Conservation (phyloP, 371 early-diverging fungal genomes). For the Lichtheimia ramosa region DNA sequence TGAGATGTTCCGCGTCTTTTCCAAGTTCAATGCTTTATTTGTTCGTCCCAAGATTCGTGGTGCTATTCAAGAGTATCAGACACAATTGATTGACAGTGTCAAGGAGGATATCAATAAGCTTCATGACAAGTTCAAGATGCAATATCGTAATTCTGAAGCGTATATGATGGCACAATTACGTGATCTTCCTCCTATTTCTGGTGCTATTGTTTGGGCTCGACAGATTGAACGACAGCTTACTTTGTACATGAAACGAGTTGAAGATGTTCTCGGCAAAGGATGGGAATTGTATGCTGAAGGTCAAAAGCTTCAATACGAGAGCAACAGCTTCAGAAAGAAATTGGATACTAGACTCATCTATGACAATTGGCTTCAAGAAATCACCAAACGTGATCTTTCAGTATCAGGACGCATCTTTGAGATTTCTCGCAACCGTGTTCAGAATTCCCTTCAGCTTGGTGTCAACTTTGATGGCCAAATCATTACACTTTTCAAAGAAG, state of each 20-base stretch:
- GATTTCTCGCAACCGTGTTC: slow-evolving; percentile 84
- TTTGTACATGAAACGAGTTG: slow-evolving; percentile 95
- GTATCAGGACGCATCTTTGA: slow-evolving; percentile 93
- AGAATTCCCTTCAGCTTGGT: slow-evolving; percentile 77
- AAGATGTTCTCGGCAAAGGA: slow-evolving; percentile 96
- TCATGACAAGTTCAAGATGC: slow-evolving; percentile 94
- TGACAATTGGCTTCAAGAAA: slow-evolving; percentile 91
- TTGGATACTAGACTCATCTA: slow-evolving; percentile 88
- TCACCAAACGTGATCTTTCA: slow-evolving; percentile 80
- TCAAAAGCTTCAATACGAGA: slow-evolving; percentile 89
- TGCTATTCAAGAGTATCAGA: slow-evolving; percentile 98
- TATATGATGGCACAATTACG: slow-evolving; percentile 88
- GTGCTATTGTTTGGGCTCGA: slow-evolving; percentile 96
- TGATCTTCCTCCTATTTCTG: slow-evolving; percentile 92
- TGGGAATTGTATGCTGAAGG: slow-evolving; percentile 98
- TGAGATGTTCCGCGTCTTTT: slow-evolving; percentile 99
- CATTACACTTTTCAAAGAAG: slow-evolving; percentile 97
- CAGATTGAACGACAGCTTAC: slow-evolving; percentile 97
- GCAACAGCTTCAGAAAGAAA: slow-evolving; percentile 89
- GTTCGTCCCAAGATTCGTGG: slow-evolving; percentile 98
- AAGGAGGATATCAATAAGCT: slow-evolving; percentile 95
- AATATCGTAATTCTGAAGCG: slow-evolving; percentile 90
- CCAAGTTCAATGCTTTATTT: slow-evolving; percentile 98
- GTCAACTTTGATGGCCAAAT: slow-evolving; percentile 95
- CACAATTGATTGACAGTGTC: slow-evolving; percentile 94